Evolutionary conservation across 495 filamentous ascomycete genomes (phyloP).

Genomic region (Xylaria flabelliformis): DNA sequence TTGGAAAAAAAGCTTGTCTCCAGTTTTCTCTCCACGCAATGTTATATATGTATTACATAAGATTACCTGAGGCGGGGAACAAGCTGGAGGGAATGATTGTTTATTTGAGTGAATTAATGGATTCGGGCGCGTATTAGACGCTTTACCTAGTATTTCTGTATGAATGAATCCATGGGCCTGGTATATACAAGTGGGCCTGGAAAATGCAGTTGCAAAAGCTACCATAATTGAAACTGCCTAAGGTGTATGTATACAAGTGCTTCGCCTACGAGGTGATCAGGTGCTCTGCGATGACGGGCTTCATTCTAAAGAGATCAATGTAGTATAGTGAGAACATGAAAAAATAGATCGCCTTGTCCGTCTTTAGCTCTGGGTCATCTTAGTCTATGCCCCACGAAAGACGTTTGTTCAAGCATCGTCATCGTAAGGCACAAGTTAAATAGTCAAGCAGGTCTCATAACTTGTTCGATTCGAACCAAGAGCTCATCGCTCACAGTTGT

Average conservation of each 20-base stretch:
- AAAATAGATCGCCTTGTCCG: not conserved
- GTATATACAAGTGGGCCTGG: not conserved
- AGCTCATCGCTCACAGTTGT: not conserved
- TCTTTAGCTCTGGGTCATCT: too few relatives aligned
- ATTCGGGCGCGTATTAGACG: too few relatives aligned
- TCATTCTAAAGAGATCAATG: too few relatives aligned
- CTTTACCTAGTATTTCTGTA: not conserved
- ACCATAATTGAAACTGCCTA: not conserved
- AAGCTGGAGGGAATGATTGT: not conserved
- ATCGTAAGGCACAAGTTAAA: not conserved
- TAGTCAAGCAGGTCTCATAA: not conserved
- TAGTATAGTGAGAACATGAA: not conserved
- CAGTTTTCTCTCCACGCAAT: not conserved
- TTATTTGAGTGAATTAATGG: not conserved
- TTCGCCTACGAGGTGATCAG: not conserved
- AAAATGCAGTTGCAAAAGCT: not conserved
- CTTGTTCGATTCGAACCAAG: not conserved
- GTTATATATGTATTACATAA: constrained; percentile 5
- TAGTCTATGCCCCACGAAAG: not conserved
- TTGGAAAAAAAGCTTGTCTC: not conserved
- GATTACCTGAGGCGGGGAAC: not conserved
- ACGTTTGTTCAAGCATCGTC: not conserved
- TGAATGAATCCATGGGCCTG: not conserved
- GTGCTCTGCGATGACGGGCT: too few relatives aligned
- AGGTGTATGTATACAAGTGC: not conserved